Percentiles rank a stretch among this genome's conserved stretches.
Evolutionary conservation across 2,329 filamentous ascomycete genomes (phyloP).

Genomic region (Teratosphaeria zuluensis): DNA sequence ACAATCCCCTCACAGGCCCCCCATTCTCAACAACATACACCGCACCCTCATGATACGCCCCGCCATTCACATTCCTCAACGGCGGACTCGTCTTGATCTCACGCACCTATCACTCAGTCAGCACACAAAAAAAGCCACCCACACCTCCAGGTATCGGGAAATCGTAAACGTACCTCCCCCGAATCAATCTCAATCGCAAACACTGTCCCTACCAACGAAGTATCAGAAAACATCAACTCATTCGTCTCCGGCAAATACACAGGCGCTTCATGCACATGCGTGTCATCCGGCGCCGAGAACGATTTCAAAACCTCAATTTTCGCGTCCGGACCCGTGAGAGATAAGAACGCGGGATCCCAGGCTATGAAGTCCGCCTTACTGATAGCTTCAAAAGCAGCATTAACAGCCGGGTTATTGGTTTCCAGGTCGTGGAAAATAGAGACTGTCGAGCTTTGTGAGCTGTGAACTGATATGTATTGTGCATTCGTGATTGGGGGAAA

Average conservation of each 20-base stretch:
- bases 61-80: conserved; percentile 18
- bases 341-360: conserved; percentile 17
- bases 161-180: conserved; percentile 4
- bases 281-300: conserved; percentile 6
- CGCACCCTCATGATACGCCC: conserved; percentile 14
- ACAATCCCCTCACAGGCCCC: conserved; percentile 11
- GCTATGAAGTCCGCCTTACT: conserved; percentile 16
- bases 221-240: conserved; percentile 19
- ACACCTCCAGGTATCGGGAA: neutral
- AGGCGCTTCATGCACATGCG: conserved; percentile 19
- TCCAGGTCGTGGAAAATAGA: conserved; percentile 11
- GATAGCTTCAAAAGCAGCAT: conserved; percentile 6
- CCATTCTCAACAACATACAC: conserved; percentile 18
- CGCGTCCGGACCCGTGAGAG: conserved; percentile 17
- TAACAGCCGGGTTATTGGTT: conserved; percentile 8
- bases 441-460: conserved; percentile 3
- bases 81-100: conserved; percentile 12
- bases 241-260: conserved; percentile 17
- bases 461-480: neutral
- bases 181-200: conserved; percentile 17
- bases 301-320: conserved; percentile 15
- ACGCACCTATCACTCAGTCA: conserved; percentile 3
- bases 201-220: conserved; percentile 10
- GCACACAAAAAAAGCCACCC: neutral
- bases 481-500: neutral